Percentiles rank a stretch among this genome's conserved stretches.
Conservation (phyloP, 2,329 filamentous ascomycete genomes). For the Ceratocystis colombiana region DNA sequence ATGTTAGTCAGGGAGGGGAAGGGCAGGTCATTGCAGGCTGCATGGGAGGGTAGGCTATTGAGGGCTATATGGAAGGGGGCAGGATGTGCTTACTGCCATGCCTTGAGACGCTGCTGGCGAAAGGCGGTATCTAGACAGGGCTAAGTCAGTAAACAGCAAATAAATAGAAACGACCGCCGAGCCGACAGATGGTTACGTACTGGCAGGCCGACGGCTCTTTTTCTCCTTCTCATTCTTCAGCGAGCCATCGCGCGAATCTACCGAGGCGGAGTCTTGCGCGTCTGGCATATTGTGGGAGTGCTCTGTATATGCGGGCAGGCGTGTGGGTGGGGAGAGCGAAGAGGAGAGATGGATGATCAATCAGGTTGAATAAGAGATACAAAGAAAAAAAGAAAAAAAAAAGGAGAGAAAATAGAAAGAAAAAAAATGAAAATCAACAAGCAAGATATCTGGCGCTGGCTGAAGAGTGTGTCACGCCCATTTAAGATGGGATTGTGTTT, state of each 20-base stretch:
- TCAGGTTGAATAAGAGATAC: conserved; percentile 7
- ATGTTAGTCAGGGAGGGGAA: conserved; percentile 11
- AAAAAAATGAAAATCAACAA: background rate
- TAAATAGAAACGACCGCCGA: background rate
- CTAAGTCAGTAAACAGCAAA: conserved; percentile 9
- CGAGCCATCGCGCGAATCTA: conserved; percentile 44
- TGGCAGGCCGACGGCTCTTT: conserved; percentile 86
- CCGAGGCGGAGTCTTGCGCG: conserved; percentile 37
- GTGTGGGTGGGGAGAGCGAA: background rate
- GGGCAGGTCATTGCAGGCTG: conserved; percentile 31
- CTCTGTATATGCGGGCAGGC: background rate
- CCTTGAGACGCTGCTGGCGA: conserved; percentile 90
- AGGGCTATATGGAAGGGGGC: background rate
- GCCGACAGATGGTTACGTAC: conserved; percentile 37
- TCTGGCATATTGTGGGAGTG: conserved; percentile 39
- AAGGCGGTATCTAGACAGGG: conserved; percentile 72
- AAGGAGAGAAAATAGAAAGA: background rate
- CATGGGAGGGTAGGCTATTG: conserved; percentile 39
- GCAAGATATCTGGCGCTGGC: background rate
- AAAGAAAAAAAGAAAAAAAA: background rate
- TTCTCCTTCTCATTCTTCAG: conserved; percentile 57
- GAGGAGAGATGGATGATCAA: background rate
- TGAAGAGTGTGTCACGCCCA: background rate
- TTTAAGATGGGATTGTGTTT: conserved; percentile 1
- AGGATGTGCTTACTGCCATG: conserved; percentile 70